phyloP scores from a whole-genome alignment of 2,329 filamentous ascomycete species.

The Clarireedia paspali region DNA sequence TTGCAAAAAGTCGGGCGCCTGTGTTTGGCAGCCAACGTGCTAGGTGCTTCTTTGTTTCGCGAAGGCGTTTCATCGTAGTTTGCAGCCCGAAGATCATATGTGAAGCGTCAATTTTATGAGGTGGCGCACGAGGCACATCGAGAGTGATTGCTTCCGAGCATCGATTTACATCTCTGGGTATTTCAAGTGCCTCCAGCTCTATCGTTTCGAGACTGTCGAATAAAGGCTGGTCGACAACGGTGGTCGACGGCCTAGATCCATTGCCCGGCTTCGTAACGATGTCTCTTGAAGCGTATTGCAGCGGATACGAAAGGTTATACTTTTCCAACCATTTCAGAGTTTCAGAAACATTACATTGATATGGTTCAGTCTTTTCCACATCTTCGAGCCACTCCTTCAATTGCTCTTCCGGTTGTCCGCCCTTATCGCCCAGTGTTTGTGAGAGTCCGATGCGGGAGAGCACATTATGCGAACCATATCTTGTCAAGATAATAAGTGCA shows the following conservation, averaged over 20 bases:
- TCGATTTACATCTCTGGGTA: constrained; percentile 11
- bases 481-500: not conserved
- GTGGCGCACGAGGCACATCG: constrained; percentile 17
- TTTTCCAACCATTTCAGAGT: constrained; percentile 1
- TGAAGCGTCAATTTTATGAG: constrained; percentile 37
- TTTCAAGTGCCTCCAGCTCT: constrained; percentile 17
- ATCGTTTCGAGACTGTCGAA: constrained; percentile 19
- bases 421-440: too few relatives aligned
- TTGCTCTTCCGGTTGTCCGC: too few relatives aligned
- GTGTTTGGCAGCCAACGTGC: constrained; percentile 27
- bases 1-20: constrained; percentile 23
- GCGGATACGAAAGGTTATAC: constrained; percentile 25
- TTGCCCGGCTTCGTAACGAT: constrained; percentile 17
- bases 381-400: too few relatives aligned
- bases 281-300: constrained; percentile 25
- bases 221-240: constrained; percentile 22
- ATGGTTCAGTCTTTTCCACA: too few relatives aligned
- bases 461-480: not conserved
- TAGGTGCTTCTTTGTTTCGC: constrained; percentile 25
- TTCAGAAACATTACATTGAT: not conserved
- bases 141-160: constrained; percentile 23
- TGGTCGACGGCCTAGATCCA: constrained; percentile 18
- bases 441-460: not conserved
- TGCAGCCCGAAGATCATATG: constrained; percentile 41
- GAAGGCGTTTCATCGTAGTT: constrained; percentile 25